Percentiles rank a stretch among this genome's conserved stretches.
Evolutionary conservation across 768 basidiomycete genomes (phyloP).

Genomic region (Collybia nuda): DNA sequence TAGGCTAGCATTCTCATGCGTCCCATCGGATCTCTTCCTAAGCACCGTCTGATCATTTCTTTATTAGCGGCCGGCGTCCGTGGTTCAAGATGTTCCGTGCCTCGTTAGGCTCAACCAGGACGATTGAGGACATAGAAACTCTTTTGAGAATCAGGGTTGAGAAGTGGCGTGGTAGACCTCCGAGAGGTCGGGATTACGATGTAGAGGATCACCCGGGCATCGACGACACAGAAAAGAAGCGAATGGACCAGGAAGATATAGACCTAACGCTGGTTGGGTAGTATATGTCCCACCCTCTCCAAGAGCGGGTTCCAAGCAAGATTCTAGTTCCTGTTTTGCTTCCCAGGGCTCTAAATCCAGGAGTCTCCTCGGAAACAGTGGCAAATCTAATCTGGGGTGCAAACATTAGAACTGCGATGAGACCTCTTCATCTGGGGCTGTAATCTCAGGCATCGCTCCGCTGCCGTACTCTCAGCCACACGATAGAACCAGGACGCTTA

Average conservation of each 20-base stretch:
- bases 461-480: no score
- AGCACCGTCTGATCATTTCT: constrained; percentile 3
- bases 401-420: no score
- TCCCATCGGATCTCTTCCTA: constrained; percentile 7
- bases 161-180: constrained; percentile 45
- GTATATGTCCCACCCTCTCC: background rate
- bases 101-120: constrained; percentile 38
- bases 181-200: constrained; percentile 21
- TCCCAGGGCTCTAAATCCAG: no score
- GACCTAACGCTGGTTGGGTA: constrained; percentile 5
- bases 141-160: constrained; percentile 44
- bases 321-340: no score
- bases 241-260: constrained; percentile 9
- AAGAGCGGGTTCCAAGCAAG: no score
- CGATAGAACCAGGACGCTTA: no score
- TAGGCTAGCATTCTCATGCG: constrained; percentile 26
- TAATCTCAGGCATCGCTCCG: no score
- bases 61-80: constrained; percentile 42
- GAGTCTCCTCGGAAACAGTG: no score
- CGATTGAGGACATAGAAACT: constrained; percentile 44
- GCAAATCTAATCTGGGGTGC: no score
- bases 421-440: no score
- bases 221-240: constrained; percentile 9
- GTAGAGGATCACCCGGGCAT: constrained; percentile 9
- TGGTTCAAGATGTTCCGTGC: constrained; percentile 60